Conservation (phyloP, 108 stramenopile species). For the Schizochytrium sp. region DNA sequence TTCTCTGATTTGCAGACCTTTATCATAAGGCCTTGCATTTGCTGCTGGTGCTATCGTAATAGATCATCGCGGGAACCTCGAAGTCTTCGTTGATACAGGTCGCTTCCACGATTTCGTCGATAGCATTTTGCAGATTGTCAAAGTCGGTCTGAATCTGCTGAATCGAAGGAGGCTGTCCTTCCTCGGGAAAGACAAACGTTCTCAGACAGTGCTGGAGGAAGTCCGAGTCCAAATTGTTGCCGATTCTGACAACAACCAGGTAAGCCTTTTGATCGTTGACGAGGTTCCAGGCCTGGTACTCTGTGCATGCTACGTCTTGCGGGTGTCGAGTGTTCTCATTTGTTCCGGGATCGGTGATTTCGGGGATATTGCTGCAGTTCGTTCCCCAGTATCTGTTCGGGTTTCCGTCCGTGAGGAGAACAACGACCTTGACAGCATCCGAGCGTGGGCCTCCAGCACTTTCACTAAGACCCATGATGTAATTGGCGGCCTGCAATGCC, state of each 20-base stretch:
- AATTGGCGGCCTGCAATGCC: neutral
- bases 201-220: neutral
- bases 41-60: too few relatives aligned
- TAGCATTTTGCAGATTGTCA: neutral
- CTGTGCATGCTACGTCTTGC: neutral
- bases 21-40: too few relatives aligned
- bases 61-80: too few relatives aligned
- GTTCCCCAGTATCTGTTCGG: neutral
- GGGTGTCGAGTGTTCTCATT: neutral
- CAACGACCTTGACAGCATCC: neutral
- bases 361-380: neutral
- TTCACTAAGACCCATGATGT: neutral
- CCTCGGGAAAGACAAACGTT: neutral
- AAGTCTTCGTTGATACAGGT: neutral
- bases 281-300: neutral
- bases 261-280: neutral
- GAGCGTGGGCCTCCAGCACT: neutral
- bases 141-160: neutral
- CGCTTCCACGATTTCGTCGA: neutral
- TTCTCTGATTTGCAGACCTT: too few relatives aligned
- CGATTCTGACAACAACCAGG: neutral
- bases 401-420: neutral
- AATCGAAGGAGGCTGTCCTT: neutral
- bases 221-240: neutral
- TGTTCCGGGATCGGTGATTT: too few relatives aligned